phyloP scores from a whole-genome alignment of 768 basidiomycete genomes.

The Epithele typhae region DNA sequence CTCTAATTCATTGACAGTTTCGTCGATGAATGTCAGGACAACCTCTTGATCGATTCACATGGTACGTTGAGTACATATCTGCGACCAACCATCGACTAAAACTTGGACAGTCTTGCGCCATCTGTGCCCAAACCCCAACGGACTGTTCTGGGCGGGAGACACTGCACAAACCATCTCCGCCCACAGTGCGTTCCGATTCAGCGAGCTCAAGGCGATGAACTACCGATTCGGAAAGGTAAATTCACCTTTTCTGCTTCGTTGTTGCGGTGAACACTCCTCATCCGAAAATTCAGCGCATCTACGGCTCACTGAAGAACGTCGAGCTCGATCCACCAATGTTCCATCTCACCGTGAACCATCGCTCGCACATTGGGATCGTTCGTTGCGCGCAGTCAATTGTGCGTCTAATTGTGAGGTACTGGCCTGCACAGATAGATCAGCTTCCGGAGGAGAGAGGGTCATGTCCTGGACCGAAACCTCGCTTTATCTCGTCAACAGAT shows the following conservation, averaged over 20 bases:
- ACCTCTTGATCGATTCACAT: constrained; percentile 63
- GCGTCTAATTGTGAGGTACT: constrained; percentile 52
- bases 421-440: constrained; percentile 59
- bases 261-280: too few relatives aligned
- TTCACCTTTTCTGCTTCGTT: not conserved
- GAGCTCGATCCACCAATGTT: too few relatives aligned
- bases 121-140: not conserved
- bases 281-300: not conserved
- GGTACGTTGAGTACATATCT: too few relatives aligned
- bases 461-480: constrained; percentile 49
- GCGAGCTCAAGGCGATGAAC: constrained; percentile 65
- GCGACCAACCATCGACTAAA: too few relatives aligned
- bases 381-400: constrained; percentile 63
- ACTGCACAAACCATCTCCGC: constrained; percentile 74
- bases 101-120: not conserved
- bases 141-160: constrained; percentile 39
- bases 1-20: too few relatives aligned
- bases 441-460: constrained; percentile 53
- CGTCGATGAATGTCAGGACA: constrained; percentile 71
- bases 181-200: constrained; percentile 66
- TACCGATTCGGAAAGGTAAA: constrained; percentile 42
- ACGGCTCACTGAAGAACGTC: not conserved
- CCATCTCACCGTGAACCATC: constrained; percentile 59
- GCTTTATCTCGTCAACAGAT: too few relatives aligned
- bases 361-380: constrained; percentile 70